Evolutionary conservation across 306 rosid genomes (phyloP), one percentile per base, ranked within the genome.

Genomic region (Acacia confusa): DNA sequence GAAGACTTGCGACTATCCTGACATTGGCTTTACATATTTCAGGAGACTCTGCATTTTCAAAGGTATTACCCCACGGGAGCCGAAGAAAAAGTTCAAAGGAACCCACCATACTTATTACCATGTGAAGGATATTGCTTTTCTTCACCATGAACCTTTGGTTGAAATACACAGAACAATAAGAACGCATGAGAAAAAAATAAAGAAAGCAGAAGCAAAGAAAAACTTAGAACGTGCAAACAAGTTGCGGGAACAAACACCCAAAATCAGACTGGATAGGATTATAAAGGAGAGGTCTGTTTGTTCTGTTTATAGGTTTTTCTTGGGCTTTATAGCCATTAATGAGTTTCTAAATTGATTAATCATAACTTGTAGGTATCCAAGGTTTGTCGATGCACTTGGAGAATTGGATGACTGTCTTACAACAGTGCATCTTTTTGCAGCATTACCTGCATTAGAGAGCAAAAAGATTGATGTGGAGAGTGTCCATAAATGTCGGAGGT

Each of bases 331-430:
- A 38, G 47, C 73, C 17, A 16, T 40, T 24, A 36, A 75, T 30
- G 68, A 77, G 70, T 71, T 15, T 81, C 48, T 52, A 60, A 43
- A 34, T 76, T 82, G 58, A 44, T 55, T 57, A 58, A 43, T 72
- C 13, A 36, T 84, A 48, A 36, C 69, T 68, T 80, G 24, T 79
- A 95, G 97, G 88, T 95, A 95, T 81, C 98, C 99, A 0, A 95
- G 89, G 38, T 95, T 93, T 76, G 82, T 93, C 16, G 98, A 92
- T 83, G 99, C 98, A 22, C 91, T 95, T 12, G 88, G 99, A 81
- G 99, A 95, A 83, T 82, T 93, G 88, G 99, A 95, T 58, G 99
- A 95, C 77, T 95, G 98, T 81, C 94, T 95, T 75, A 85, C 97
- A 0, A 86, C 92, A 92, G 94, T 92, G 72, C 99, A 95, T 85